phyloP scores from a whole-genome alignment of 352 stramenopile genomes.

The Phytophthora parvispora region DNA sequence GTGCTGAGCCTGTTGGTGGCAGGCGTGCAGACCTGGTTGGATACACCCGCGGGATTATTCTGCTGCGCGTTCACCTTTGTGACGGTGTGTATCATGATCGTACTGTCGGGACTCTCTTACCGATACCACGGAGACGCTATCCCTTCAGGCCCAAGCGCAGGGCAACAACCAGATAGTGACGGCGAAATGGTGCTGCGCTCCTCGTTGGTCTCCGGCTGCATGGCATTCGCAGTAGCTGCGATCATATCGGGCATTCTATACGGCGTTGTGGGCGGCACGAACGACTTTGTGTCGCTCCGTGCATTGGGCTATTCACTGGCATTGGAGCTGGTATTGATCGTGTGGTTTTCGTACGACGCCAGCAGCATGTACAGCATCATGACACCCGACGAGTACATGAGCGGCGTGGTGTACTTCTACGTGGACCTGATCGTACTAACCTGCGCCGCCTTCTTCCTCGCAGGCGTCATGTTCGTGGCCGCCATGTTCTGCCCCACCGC shows the following conservation, averaged over 20 bases:
- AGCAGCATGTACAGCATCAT: slow-evolving; percentile 68
- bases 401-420: slow-evolving; percentile 76
- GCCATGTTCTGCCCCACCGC: slow-evolving; percentile 44
- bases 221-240: slow-evolving; percentile 39
- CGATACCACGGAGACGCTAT: slow-evolving; percentile 30
- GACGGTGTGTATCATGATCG: slow-evolving; percentile 48
- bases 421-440: slow-evolving; percentile 66
- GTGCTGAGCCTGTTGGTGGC: slow-evolving; percentile 52
- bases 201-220: slow-evolving; percentile 30
- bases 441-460: slow-evolving; percentile 48
- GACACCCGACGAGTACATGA: slow-evolving; percentile 75
- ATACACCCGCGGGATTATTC: slow-evolving; percentile 53
- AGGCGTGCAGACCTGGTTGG: slow-evolving; percentile 51
- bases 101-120: slow-evolving; percentile 40
- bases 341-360: slow-evolving; percentile 67
- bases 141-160: slow-evolving; percentile 25
- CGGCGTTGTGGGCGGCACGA: slow-evolving; percentile 22
- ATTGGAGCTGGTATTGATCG: slow-evolving; percentile 57
- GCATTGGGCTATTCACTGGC: slow-evolving; percentile 49
- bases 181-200: slow-evolving; percentile 43
- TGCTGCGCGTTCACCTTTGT: slow-evolving; percentile 53
- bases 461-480: slow-evolving; percentile 38
- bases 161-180: slow-evolving; percentile 9
- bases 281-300: slow-evolving; percentile 39
- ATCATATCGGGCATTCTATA: slow-evolving; percentile 35